These are phyloP conservation scores for Penicillium psychrofluorescens DNA, from an alignment of 495 filamentous ascomycete species.

Conservation along the genomic window DNA sequence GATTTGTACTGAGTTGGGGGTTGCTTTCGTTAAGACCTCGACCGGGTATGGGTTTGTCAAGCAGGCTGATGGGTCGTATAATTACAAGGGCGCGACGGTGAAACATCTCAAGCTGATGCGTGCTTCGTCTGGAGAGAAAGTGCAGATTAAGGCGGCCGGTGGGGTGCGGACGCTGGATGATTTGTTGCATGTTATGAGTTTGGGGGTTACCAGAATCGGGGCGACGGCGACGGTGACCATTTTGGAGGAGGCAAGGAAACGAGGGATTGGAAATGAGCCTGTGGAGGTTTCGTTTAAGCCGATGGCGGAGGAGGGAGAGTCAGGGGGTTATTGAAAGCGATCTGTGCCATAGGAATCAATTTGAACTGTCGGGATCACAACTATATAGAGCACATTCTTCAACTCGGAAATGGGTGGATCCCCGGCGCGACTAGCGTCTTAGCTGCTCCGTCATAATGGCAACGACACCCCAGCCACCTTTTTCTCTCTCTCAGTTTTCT, in stretches of 20 bases:
- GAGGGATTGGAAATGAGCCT: slow-evolving; percentile 40
- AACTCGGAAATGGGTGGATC: too few species aligned
- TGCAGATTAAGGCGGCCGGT: slow-evolving; percentile 52
- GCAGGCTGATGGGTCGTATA: slow-evolving; percentile 39
- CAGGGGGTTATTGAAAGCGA: slow-evolving; percentile 11
- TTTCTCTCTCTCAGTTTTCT: too few species aligned
- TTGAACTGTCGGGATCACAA: too few species aligned
- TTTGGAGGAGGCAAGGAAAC: slow-evolving; percentile 42
- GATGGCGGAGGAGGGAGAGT: slow-evolving; percentile 14
- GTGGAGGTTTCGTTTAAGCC: slow-evolving; percentile 17
- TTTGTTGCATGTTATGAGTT: slow-evolving; percentile 26
- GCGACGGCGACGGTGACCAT: slow-evolving; percentile 47
- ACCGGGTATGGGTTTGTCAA: slow-evolving; percentile 54
- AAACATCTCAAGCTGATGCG: slow-evolving; percentile 47
- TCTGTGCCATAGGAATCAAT: too few species aligned
- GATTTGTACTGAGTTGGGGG: slow-evolving; percentile 39
- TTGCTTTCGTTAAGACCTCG: slow-evolving; percentile 52
- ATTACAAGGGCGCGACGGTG: slow-evolving; percentile 43
- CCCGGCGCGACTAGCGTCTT: too few species aligned
- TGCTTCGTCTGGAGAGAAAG: slow-evolving; percentile 28
- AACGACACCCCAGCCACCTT: too few species aligned
- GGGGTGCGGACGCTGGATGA: slow-evolving; percentile 37
- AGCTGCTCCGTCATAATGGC: too few species aligned
- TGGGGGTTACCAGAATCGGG: slow-evolving; percentile 40
- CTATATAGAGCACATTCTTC: too few species aligned